phyloP scores from a whole-genome alignment of 2,329 filamentous ascomycete genomes.

The Purpureocillium lavendulum region DNA sequence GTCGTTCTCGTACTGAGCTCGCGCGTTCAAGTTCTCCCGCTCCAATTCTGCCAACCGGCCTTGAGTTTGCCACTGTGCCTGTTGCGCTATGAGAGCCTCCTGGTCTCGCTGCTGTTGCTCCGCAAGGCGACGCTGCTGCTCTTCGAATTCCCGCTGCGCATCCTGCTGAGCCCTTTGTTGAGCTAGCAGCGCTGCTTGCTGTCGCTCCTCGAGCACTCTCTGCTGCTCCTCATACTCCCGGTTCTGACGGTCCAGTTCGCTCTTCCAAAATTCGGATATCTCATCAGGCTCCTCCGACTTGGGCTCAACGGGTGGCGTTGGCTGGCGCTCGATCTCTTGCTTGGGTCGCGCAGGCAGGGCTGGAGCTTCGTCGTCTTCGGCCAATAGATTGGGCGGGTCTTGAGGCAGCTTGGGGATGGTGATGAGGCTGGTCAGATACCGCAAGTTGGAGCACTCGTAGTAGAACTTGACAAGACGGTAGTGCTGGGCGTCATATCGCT shows the following conservation, averaged over 20 bases:
- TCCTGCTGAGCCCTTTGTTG: slow-evolving; percentile 79
- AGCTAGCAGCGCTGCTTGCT: slow-evolving; percentile 68
- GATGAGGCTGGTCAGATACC: slow-evolving; percentile 93
- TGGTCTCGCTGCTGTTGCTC: slow-evolving; percentile 89
- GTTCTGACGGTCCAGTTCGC: slow-evolving; percentile 82
- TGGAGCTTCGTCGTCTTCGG: slow-evolving; percentile 76
- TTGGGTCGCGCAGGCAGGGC: slow-evolving; percentile 74
- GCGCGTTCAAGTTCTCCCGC: slow-evolving; percentile 86
- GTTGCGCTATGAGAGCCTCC: slow-evolving; percentile 80
- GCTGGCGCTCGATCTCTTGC: slow-evolving; percentile 60
- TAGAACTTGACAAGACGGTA: slow-evolving; percentile 97
- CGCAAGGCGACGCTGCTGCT: slow-evolving; percentile 78
- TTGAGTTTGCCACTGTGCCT: slow-evolving; percentile 89
- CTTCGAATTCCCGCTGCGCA: slow-evolving; percentile 91
- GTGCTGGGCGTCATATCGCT: slow-evolving; percentile 90
- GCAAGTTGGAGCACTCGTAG: slow-evolving; percentile 96
- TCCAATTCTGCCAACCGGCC: slow-evolving; percentile 93
- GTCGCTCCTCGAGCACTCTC: slow-evolving; percentile 76
- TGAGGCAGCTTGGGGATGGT: slow-evolving; percentile 93
- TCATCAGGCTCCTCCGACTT: slow-evolving; percentile 80
- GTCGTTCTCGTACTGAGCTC: slow-evolving; percentile 93
- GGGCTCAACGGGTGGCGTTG: slow-evolving; percentile 60
- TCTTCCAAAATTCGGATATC: slow-evolving; percentile 97
- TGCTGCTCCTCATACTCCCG: slow-evolving; percentile 95
- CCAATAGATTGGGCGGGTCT: slow-evolving; percentile 82